These are phyloP conservation scores for Komagataella populi DNA, from an alignment of 805 yeast genomes.

Conservation along the genomic window DNA sequence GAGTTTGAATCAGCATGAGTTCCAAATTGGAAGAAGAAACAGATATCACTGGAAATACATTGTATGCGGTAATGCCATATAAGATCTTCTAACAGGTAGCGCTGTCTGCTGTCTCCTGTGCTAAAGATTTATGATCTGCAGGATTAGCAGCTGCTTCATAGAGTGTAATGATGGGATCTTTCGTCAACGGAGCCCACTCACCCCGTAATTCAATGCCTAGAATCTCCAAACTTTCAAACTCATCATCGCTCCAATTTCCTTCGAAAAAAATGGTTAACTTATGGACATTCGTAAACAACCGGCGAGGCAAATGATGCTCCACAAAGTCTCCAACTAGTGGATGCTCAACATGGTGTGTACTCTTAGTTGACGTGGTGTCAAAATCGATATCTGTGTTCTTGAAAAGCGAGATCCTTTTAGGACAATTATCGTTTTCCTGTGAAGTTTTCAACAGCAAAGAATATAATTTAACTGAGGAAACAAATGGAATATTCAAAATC, in stretches of 20 bases:
- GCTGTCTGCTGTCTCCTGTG: conserved; percentile 13
- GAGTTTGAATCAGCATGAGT: background rate
- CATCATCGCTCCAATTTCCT: conserved; percentile 49
- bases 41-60: background rate
- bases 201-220: conserved; percentile 77
- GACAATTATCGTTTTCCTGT: conserved; percentile 46
- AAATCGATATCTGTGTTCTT: conserved; percentile 67
- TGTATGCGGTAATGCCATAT: background rate
- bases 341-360: conserved; percentile 41
- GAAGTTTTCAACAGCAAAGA: conserved; percentile 60
- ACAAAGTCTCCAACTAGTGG: conserved; percentile 64
- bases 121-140: conserved; percentile 52
- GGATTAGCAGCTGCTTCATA: conserved; percentile 94
- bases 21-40: background rate
- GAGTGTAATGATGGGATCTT: conserved; percentile 61
- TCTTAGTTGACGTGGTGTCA: conserved; percentile 33
- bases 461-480: conserved; percentile 55
- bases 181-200: conserved; percentile 36
- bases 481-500: conserved; percentile 68
- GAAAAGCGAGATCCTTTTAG: conserved; percentile 53
- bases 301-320: conserved; percentile 73
- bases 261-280: conserved; percentile 57
- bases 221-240: conserved; percentile 42
- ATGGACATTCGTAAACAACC: conserved; percentile 55
- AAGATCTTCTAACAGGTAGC: background rate